Conservation (phyloP, 1,284 basidiomycete species). For the Naganishia sp. region DNA sequence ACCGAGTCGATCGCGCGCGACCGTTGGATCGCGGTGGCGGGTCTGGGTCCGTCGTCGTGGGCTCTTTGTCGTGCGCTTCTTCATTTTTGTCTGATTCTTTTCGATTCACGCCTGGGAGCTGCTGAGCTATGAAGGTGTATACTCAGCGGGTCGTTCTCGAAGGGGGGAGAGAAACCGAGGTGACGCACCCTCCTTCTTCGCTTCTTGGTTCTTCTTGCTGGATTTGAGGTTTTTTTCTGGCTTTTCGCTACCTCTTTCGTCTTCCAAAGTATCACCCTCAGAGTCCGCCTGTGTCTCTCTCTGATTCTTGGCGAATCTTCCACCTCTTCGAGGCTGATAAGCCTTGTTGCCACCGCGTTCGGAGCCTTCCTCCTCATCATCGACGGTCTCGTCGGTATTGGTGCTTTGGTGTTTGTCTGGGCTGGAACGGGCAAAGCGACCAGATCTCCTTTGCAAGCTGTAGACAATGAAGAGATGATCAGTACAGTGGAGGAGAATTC, state of each 20-base stretch:
- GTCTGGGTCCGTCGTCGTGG: neutral
- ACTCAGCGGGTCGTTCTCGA: neutral
- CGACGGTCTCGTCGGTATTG: conserved; percentile 18
- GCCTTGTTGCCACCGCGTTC: neutral
- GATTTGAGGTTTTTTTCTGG: conserved; percentile 10
- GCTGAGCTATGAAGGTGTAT: conserved; percentile 16
- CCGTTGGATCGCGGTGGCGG: neutral
- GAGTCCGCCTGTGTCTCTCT: neutral
- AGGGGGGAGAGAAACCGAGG: neutral
- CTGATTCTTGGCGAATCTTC: neutral
- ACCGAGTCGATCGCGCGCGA: conserved; percentile 24
- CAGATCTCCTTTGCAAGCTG: conserved; percentile 13
- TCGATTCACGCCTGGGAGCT: conserved; percentile 25
- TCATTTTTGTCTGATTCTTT: conserved; percentile 17
- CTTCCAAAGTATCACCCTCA: conserved; percentile 18
- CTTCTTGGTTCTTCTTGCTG: conserved; percentile 7
- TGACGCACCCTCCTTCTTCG: conserved; percentile 21
- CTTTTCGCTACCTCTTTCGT: conserved; percentile 18
- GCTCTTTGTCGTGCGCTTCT: neutral
- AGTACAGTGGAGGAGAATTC: neutral
- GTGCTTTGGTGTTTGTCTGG: conserved; percentile 18
- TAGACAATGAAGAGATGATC: neutral
- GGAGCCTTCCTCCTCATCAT: conserved; percentile 24
- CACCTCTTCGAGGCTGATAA: conserved; percentile 16
- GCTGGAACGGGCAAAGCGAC: conserved; percentile 8